Base-by-base conservation (phyloP, 768 basidiomycete genomes). In the Hortiboletus campestris region DNA sequence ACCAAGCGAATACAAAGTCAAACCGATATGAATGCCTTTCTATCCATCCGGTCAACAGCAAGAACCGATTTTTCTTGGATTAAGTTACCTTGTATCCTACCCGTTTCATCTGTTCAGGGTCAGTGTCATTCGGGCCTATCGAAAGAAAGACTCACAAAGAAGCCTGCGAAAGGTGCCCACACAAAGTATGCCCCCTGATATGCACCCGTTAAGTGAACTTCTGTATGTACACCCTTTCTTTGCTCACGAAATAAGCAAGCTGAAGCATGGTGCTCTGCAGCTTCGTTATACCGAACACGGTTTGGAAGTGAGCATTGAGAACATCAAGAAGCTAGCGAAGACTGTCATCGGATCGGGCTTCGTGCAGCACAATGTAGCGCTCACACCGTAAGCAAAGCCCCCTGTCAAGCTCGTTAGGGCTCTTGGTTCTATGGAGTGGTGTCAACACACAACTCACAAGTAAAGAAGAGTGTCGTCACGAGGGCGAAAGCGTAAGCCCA, bases 381-480 rank as follows among this genome's bases (percentile, higher is more conserved):
- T 63, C 67, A 84, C 81, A 35, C 85, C 85, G 55, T 86, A 85
- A 7, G 85, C 81, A 67, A 86, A 86, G 0, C 85, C 85, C 84
- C 84, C 83, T 79, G 50, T 35, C 35, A n/a, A 36, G 22, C 40
- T 48, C 12, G 39, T 52, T 22, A 39, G 13, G 53, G 19, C 10
- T 32, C 7, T 39, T 8, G 29, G 38, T 19, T 43, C 17, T 11
- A 20, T 39, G 19, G 29, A 25, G 25, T 17, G 25, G n/a, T 25
- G 36, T 35, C 36, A 19, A 49, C 28, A 17, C 17, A 44, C 25
- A 11, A 69, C 80, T 59, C 59, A 84, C 84, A 86, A 29, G 86
- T 85, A 71, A 89, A 89, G 77, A 89, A 89, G 32, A 89, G 75
- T 12, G 86, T 82, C 19, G 87, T 89, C 56, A 91, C 84, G 51